Base-by-base conservation (phyloP, 441 rosid species). In the Erodium moschatum region DNA sequence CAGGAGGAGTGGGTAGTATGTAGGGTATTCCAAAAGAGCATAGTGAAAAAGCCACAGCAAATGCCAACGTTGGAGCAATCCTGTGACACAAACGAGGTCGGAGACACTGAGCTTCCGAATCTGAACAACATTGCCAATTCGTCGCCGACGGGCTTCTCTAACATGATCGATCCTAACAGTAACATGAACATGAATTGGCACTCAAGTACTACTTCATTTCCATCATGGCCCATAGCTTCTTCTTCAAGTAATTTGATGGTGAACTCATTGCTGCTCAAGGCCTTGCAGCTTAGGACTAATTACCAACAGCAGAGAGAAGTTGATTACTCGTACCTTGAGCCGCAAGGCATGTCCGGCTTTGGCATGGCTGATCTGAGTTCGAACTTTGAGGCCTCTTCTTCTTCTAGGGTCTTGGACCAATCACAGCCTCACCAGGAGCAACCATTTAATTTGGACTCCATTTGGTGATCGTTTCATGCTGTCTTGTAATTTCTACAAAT, bases 251-350 rank as follows among this genome's bases (percentile, higher is more conserved):
- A 76, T 78, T 73, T 89, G 72, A 78, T 87, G 21, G 76, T 86
- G 87, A 90, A 89, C 84, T 85, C 98, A 66, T 74, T 85, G 81
- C 80, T 93, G 69, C 85, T 87, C 61, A 90, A 87, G 82, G 97
- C 94, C 73, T 76, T 90, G 76, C 98, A 93, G 67, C 81, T 74
- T 4, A 86, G 86, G 75, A 86, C 75, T 29, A 29, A 29, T 3
- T 29, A 29, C 31, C 31, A 29, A 29, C 31, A 29, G 31, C 31
- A 29, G 68, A 81, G 85, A 74, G 81, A 81, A 74, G 16, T 84
- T 8, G 71, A 52, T 20, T 69, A 65, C 69, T 73, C 74, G 64
- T 75, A 91, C 9, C 66, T 71, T 61, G 71, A 68, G 27, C 76
- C 76, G 3, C 81, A 77, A 46, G 82, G 73, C 48, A 42, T 69